Base-by-base conservation (phyloP, 1,284 basidiomycete species). In the Hemileccinum hortonii region DNA sequence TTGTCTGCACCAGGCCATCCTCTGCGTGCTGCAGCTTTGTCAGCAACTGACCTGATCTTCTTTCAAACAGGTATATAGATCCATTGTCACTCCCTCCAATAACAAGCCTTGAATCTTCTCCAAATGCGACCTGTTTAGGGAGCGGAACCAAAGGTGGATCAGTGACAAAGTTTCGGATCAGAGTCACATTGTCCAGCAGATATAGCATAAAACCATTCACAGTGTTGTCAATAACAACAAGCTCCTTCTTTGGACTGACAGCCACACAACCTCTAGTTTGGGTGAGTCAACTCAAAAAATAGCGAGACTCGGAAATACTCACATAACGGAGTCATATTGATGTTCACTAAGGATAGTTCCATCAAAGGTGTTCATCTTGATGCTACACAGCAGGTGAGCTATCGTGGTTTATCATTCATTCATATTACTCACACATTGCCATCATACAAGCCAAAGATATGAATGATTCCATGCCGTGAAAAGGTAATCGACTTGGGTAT, bases 121-220 rank as follows among this genome's bases (percentile, higher is more conserved):
- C 32, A 12, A 61, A 60, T 6, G 30, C 10, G 4, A 60, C 52
- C 18, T 58, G 56, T 35, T 58, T 61, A 0, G 48, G 49, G 0
- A 58, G 11, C 0, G 30, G 22, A 1, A 57, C 32, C 1, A 16
- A 38, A 1, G 50, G 50, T 8, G 29, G 39, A 12, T 48, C n/a
- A 2, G 43, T 60, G 18, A 53, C 3, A n/a, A 49, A 59, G 0
- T 22, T 46, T 24, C 24, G 10, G 18, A 59, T 41, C 0, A 15
- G 18, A 1, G 16, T 26, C 1, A 7, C 11, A 18, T 8, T 38
- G 15, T 51, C 44, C 11, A 59, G 24, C 1, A 6, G 10, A 35
- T 59, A 59, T 6, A 59, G 16, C 0, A 26, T 54, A 35, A 59
- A 60, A 0, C 51, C 33, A 26, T 57, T 49, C 0, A 21, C 2